Evolutionary conservation across 441 rosid species (phyloP), one percentile per base, ranked within the genome.

Genomic region (Adansonia grandidieri): DNA sequence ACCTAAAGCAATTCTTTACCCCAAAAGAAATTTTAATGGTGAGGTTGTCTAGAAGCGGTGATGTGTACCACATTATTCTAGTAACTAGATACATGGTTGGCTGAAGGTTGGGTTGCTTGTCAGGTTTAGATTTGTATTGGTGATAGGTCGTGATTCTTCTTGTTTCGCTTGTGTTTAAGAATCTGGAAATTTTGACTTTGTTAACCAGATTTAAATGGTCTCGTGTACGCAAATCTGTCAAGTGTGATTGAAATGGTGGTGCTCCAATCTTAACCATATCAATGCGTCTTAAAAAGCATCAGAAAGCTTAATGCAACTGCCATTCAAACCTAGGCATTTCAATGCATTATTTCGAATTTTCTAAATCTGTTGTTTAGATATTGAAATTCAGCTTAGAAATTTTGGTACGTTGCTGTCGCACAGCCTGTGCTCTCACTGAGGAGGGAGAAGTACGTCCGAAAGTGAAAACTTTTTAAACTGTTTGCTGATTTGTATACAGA

Each of bases 161-260:
- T 56, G 75, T 72, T 56, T 56, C 1, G 8, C 48, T 37, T 4
- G 44, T 45, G 47, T 53, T 32, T 10, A 50, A 14, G 60, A 9
- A 71, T 8, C 15, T 54, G 50, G 28, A 9, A 71, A 71, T 32
- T 67, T 60, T 37, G 42, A 37, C 42, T 37, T 71, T 71, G 32
- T 71, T 57, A 37, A n/a, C 32, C 48, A 9, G 20, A 50, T 70
- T 69, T 45, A 4, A 66, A 17, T 37, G 7, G n/a, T 64, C 70
- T 66, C 71, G 6, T 68, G 56, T 2, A 37, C 42, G 6, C 42
- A 5, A 37, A 37, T 37, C 42, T 37, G 42, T 37, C 6, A 37
- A 5, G 42, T 37, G 6, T 37, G 42, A 37, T 37, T 37, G 42
- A 37, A 37, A 37, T 37, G 42, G 42, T 5, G 42, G 42, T 37